A percentile compares a stretch with the other conserved stretches of the same genome.
Conservation (phyloP, 2,329 filamentous ascomycete genomes). For the Neophaeococcomyces aloes region DNA sequence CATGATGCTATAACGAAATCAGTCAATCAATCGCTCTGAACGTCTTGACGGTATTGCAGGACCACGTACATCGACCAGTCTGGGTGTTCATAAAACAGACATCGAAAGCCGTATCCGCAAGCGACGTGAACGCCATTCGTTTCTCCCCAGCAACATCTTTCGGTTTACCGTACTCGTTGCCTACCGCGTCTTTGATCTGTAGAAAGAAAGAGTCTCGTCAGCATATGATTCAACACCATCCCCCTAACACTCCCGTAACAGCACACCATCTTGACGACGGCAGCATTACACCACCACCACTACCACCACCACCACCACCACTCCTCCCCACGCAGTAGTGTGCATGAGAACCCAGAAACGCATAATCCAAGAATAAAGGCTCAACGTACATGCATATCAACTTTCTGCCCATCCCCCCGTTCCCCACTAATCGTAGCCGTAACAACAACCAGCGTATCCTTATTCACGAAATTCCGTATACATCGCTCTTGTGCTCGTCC, state of each 20-base stretch:
- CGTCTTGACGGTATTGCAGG: background rate
- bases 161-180: constrained; percentile 88
- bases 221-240: background rate
- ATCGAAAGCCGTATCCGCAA: constrained; percentile 84
- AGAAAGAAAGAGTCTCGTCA: constrained; percentile 8
- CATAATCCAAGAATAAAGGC: background rate
- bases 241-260: background rate
- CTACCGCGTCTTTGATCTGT: constrained; percentile 87
- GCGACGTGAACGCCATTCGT: constrained; percentile 86
- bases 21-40: constrained; percentile 7
- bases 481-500: constrained; percentile 69
- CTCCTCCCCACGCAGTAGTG: background rate
- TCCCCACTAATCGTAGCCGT: constrained; percentile 78
- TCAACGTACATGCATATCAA: constrained; percentile 79
- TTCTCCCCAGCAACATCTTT: constrained; percentile 87
- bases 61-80: constrained; percentile 51
- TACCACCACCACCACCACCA: no score
- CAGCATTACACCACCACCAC: no score
- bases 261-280: no score
- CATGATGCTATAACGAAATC: constrained; percentile 21
- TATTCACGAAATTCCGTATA: constrained; percentile 88
- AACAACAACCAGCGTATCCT: constrained; percentile 88
- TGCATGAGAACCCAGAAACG: background rate
- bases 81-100: constrained; percentile 90
- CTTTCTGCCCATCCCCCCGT: constrained; percentile 80